Percentiles rank a stretch among this genome's conserved stretches.
phyloP scores from a whole-genome alignment of 208 protist genomes.

The Naegleria fowleri region DNA sequence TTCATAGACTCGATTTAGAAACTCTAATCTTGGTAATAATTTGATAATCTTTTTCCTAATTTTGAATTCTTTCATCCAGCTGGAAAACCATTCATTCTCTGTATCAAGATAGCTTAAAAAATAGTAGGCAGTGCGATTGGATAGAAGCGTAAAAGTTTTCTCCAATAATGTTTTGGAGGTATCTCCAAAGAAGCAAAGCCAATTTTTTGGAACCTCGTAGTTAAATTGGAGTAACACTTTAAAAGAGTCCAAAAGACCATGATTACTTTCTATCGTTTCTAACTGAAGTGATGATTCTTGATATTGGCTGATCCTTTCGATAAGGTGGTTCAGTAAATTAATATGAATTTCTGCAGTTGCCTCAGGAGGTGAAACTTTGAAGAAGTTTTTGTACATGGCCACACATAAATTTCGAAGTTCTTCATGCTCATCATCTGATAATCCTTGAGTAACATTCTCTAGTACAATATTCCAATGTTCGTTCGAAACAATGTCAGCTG shows the following conservation, averaged over 20 bases:
- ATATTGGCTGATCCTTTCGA: not conserved
- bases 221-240: not conserved
- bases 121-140: not conserved
- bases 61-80: not conserved
- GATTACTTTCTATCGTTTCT: not conserved
- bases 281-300: too few relatives aligned
- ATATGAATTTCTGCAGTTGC: not conserved
- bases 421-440: not conserved
- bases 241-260: not conserved
- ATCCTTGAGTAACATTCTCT: not conserved
- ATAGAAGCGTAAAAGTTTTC: not conserved
- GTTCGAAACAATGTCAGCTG: not conserved
- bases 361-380: not conserved
- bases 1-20: not conserved
- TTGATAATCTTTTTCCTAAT: not conserved
- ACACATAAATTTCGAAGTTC: not conserved
- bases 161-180: not conserved
- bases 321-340: not conserved
- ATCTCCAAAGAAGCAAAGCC: not conserved
- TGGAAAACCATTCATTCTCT: not conserved
- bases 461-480: not conserved
- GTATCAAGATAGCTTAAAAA: not conserved
- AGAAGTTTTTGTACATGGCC: not conserved
- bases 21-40: not conserved
- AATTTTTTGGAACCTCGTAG: not conserved